Evolutionary conservation across 345 rosid species (phyloP).

Genomic region (Bretschneidera sinensis): DNA sequence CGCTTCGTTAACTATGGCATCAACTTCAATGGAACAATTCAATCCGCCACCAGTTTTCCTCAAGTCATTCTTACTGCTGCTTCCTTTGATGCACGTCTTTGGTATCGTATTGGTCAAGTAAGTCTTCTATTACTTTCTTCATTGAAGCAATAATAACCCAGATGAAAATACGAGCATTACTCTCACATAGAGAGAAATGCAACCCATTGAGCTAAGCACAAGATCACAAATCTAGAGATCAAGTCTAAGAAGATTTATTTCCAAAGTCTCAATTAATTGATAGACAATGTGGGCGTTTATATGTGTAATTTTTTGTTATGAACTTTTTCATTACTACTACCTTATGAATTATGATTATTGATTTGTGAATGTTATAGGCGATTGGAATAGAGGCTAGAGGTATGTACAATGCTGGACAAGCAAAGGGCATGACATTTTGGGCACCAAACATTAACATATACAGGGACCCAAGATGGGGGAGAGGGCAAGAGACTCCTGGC

Average conservation of each 20-base stretch:
- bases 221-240: too few relatives aligned
- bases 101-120: conserved; percentile 90
- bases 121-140: conserved; percentile 2
- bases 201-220: too few relatives aligned
- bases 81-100: conserved; percentile 58
- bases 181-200: too few relatives aligned
- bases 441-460: conserved; percentile 81
- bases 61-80: conserved; percentile 81
- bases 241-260: too few relatives aligned
- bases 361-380: conserved; percentile 20
- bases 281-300: too few relatives aligned
- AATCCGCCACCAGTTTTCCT: conserved; percentile 79
- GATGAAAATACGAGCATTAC: too few relatives aligned
- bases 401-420: conserved; percentile 60
- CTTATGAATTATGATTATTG: too few relatives aligned
- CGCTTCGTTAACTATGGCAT: conserved; percentile 63
- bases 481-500: conserved; percentile 95
- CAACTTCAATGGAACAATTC: conserved; percentile 46
- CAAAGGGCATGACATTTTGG: conserved; percentile 72
- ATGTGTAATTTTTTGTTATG: too few relatives aligned
- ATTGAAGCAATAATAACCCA: not conserved
- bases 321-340: too few relatives aligned
- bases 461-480: conserved; percentile 89
- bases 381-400: conserved; percentile 70
- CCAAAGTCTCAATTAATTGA: too few relatives aligned